phyloP scores from a whole-genome alignment of 2,329 filamentous ascomycete species.

The Dichotomopilus funicola region DNA sequence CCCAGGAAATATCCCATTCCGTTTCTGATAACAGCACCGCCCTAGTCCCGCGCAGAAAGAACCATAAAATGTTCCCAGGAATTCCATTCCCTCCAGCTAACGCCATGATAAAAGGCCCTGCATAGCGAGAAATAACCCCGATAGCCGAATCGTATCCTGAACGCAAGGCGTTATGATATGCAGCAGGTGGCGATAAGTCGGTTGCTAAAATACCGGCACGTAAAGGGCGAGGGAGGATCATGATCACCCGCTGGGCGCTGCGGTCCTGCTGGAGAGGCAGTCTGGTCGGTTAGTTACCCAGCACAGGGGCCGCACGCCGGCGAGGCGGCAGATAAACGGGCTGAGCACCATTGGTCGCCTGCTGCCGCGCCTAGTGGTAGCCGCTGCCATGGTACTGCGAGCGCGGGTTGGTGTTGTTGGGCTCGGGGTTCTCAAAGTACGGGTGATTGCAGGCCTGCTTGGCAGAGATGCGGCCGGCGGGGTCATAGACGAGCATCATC shows the following conservation, averaged over 20 bases:
- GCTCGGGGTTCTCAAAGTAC: slow-evolving; percentile 60
- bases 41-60: too few species aligned
- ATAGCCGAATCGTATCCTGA: slow-evolving; percentile 23
- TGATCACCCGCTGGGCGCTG: background rate
- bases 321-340: slow-evolving; percentile 1
- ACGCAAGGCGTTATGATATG: slow-evolving; percentile 19
- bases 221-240: background rate
- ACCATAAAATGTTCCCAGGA: background rate
- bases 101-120: slow-evolving; percentile 17
- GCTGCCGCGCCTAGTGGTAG: slow-evolving; percentile 27
- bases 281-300: background rate
- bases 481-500: slow-evolving; percentile 73
- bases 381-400: slow-evolving; percentile 24
- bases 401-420: slow-evolving; percentile 42
- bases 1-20: too few species aligned
- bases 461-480: slow-evolving; percentile 73
- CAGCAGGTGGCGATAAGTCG: slow-evolving; percentile 3
- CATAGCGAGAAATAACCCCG: slow-evolving; percentile 8
- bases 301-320: background rate
- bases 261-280: background rate
- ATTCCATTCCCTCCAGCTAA: slow-evolving; percentile 8
- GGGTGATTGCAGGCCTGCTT: slow-evolving; percentile 81
- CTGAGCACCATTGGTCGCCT: background rate
- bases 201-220: background rate
- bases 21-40: too few species aligned